These are phyloP conservation scores for Aspergillus hiratsukae DNA, from an alignment of 2,329 filamentous ascomycete species.

Conservation along the genomic window DNA sequence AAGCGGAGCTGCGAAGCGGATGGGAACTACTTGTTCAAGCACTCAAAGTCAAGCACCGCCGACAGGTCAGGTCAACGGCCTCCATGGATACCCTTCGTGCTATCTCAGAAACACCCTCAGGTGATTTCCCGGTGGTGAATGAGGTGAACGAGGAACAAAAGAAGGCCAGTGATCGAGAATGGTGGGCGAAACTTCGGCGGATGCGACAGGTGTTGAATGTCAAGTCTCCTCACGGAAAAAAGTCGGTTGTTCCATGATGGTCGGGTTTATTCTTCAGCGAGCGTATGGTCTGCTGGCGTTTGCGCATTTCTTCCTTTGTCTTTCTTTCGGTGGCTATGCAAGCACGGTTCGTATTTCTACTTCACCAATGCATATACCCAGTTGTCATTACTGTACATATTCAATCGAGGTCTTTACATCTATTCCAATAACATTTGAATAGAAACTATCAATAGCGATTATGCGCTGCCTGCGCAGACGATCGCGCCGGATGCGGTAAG, in stretches of 20 bases:
- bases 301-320: background rate
- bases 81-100: constrained; percentile 25
- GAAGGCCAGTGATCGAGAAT: constrained; percentile 64
- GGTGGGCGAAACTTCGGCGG: constrained; percentile 66
- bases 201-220: constrained; percentile 69
- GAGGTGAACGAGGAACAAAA: constrained; percentile 40
- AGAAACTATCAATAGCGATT: background rate
- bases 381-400: background rate
- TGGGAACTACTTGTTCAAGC: constrained; percentile 45
- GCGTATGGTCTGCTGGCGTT: background rate
- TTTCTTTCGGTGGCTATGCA: background rate
- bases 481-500: constrained; percentile 14
- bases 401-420: background rate
- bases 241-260: constrained; percentile 10
- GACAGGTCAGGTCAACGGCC: constrained; percentile 22
- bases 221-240: constrained; percentile 55
- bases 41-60: constrained; percentile 38
- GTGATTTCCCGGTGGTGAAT: constrained; percentile 23
- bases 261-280: background rate
- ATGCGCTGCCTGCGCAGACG: background rate
- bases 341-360: background rate
- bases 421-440: background rate
- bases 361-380: background rate
- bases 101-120: constrained; percentile 19
- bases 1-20: constrained; percentile 35